A percentile compares a stretch with the other conserved stretches of the same genome.
Evolutionary conservation across 169 alveolate genomes (phyloP).

Genomic region (Plasmodium vivax): DNA sequence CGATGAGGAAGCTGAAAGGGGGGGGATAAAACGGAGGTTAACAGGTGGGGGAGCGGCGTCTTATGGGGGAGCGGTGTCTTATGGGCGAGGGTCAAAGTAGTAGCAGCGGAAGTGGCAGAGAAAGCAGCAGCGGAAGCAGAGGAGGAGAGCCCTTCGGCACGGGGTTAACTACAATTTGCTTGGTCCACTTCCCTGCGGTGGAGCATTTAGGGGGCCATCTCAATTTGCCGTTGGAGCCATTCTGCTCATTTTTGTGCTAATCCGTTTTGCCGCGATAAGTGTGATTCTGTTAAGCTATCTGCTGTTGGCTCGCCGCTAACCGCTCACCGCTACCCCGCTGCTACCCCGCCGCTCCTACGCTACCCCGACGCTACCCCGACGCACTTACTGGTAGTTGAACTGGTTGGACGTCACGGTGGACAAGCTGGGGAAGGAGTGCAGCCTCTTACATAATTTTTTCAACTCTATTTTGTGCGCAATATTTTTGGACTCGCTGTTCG

Average conservation of each 20-base stretch:
- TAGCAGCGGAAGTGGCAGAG: too few species aligned
- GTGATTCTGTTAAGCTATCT: background rate
- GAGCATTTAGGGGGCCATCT: background rate
- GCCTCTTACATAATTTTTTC: slow-evolving; percentile 69
- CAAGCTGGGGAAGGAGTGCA: slow-evolving; percentile 51
- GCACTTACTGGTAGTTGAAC: slow-evolving; percentile 69
- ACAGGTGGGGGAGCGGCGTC: background rate
- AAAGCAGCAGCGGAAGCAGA: background rate
- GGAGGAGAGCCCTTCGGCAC: background rate
- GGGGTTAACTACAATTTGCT: background rate
- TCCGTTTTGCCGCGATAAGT: background rate
- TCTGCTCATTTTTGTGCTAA: background rate
- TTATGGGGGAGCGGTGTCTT: background rate
- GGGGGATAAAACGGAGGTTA: background rate
- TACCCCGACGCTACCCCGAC: background rate
- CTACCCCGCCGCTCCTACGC: background rate
- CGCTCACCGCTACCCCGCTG: background rate
- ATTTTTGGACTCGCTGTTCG: slow-evolving; percentile 72
- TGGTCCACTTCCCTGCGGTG: background rate
- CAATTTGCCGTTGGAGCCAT: background rate
- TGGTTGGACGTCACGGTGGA: slow-evolving; percentile 69
- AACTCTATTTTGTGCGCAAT: slow-evolving; percentile 65
- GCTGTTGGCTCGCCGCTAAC: background rate
- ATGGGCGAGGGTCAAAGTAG: background rate
- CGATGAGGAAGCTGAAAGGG: slow-evolving; percentile 79